phyloP scores from a whole-genome alignment of 768 basidiomycete species.

The Porpolomopsis calyptriformis region DNA sequence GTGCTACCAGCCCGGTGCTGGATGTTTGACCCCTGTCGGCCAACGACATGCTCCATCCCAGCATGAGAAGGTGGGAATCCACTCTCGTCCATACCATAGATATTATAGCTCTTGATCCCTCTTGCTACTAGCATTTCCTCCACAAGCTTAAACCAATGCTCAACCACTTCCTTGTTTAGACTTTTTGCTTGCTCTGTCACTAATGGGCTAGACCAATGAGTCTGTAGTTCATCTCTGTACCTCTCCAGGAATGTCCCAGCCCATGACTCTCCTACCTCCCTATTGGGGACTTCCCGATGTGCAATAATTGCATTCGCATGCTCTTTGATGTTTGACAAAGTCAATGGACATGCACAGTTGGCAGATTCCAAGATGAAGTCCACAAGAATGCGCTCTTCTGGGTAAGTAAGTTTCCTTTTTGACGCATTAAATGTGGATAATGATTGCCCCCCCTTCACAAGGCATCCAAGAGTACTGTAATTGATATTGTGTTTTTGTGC shows the following conservation, averaged over 20 bases:
- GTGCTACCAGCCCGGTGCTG: conserved; percentile 24
- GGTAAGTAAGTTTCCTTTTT: neutral
- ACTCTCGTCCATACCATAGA: conserved; percentile 30
- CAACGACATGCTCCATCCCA: conserved; percentile 22
- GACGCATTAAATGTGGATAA: neutral
- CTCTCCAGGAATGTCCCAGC: conserved; percentile 17
- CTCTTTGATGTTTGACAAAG: conserved; percentile 10
- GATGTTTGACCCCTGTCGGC: conserved; percentile 15
- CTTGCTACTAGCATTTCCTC: conserved; percentile 15
- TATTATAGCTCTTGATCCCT: conserved; percentile 14
- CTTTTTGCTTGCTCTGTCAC: conserved; percentile 19
- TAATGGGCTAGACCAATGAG: conserved; percentile 24
- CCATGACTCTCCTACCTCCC: conserved; percentile 21
- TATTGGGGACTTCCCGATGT: conserved; percentile 8
- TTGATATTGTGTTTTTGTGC: neutral
- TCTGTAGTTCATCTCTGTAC: conserved; percentile 20
- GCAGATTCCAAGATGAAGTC: conserved; percentile 20
- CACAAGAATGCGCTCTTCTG: conserved; percentile 20
- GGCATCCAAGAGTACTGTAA: neutral
- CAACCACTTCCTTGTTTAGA: conserved; percentile 20
- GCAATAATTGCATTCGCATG: conserved; percentile 20
- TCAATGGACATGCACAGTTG: conserved; percentile 19
- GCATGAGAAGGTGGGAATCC: conserved; percentile 20
- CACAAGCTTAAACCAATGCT: conserved; percentile 24
- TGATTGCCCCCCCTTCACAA: neutral